Percentiles rank a stretch among this genome's conserved stretches.
phyloP scores from a whole-genome alignment of 306 rosid genomes.

The Corylus heterophylla region DNA sequence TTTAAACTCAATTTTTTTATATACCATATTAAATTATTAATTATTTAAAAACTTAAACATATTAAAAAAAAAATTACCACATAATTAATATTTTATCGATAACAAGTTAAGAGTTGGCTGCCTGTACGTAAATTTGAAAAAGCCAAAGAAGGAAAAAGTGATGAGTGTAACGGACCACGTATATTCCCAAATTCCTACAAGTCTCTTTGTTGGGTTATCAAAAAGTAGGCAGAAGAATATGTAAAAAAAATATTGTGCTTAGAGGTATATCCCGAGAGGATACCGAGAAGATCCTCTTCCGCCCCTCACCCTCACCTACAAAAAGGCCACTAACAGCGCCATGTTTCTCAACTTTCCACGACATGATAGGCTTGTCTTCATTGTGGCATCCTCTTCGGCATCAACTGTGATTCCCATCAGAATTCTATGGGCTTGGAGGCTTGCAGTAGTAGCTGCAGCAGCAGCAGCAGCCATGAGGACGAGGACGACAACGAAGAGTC shows the following conservation, averaged over 20 bases:
- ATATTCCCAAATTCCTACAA: not conserved
- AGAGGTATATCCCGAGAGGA: constrained; percentile 39
- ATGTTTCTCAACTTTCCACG: constrained; percentile 5
- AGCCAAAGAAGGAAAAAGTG: not conserved
- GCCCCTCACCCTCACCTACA: constrained; percentile 25
- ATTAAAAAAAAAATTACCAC: no score
- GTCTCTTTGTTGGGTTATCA: not conserved
- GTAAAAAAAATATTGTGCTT: not conserved
- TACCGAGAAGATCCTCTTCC: constrained; percentile 36
- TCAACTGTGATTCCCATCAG: not conserved
- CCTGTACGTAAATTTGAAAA: not conserved
- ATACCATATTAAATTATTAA: no score
- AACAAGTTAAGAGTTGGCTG: not conserved
- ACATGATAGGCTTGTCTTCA: not conserved
- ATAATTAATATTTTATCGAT: no score
- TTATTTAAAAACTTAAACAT: no score
- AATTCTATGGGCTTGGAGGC: not conserved
- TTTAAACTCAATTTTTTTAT: no score
- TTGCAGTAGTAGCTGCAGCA: not conserved
- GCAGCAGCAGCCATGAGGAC: not conserved
- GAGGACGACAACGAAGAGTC: not conserved
- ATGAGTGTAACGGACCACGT: not conserved
- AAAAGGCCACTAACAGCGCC: constrained; percentile 20
- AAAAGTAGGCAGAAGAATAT: not conserved
- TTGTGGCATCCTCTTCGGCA: not conserved